Evolutionary conservation across 768 basidiomycete species (phyloP).

Genomic region (Gloeophyllum trabeum): DNA sequence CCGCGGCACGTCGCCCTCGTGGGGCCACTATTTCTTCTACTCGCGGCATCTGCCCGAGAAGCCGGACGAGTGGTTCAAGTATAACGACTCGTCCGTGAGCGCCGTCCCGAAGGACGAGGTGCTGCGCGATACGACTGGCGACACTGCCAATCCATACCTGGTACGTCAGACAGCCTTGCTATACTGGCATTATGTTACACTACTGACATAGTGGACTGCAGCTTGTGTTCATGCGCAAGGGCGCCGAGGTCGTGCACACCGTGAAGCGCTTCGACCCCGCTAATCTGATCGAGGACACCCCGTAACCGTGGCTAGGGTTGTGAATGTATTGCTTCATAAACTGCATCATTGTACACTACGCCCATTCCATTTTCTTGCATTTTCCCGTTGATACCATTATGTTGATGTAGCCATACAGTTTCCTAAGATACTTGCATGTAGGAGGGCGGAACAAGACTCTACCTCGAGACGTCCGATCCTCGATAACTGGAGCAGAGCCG

Average conservation of each 20-base stretch:
- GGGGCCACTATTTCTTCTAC: slow-evolving; percentile 95
- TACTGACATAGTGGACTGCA: slow-evolving; percentile 16
- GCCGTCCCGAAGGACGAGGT: slow-evolving; percentile 75
- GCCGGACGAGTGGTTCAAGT: slow-evolving; percentile 89
- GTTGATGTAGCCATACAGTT: too few species aligned
- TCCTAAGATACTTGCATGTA: too few species aligned
- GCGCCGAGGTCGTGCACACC: slow-evolving; percentile 68
- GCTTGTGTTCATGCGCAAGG: slow-evolving; percentile 81
- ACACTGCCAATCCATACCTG: slow-evolving; percentile 83
- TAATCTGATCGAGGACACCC: too few species aligned
- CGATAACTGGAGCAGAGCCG: too few species aligned
- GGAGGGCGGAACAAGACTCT: too few species aligned
- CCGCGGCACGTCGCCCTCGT: slow-evolving; percentile 77
- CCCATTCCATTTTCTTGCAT: too few species aligned
- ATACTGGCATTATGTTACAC: not conserved
- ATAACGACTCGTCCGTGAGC: slow-evolving; percentile 85
- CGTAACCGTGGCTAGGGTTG: too few species aligned
- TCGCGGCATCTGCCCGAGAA: slow-evolving; percentile 74
- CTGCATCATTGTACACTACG: too few species aligned
- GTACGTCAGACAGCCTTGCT: slow-evolving; percentile 29
- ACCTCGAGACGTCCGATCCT: too few species aligned
- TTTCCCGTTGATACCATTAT: too few species aligned
- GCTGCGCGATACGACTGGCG: slow-evolving; percentile 81
- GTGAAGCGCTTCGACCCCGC: slow-evolving; percentile 56
- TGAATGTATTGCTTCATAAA: too few species aligned